Base-by-base conservation (phyloP, 1,139 yeast genomes). In the Diutina ranongensis region DNA sequence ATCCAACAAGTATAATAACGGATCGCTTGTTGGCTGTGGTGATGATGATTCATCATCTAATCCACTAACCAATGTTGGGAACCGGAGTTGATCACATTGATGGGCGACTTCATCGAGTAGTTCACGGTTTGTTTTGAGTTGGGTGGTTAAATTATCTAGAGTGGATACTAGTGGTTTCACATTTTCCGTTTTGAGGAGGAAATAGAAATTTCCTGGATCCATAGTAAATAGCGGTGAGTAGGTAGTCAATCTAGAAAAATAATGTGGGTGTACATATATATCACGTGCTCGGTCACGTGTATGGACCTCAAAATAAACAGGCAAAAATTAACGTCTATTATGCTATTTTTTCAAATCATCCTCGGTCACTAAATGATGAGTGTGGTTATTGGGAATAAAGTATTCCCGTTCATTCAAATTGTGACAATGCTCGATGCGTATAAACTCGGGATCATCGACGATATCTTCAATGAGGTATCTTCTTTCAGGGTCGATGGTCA, bases 361-460 rank as follows among this genome's bases (percentile, higher is more conserved):
- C 51, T 77, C 83, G 1, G 80, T 71, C 2, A 78, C 65, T 52
- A 78, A 62, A 57, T 78, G 80, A 56, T 79, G 85, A 16, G 54
- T 60, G 53, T 79, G 83, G 44, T 64, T 63, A 31, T 57, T 61
- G 1, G 63, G 61, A 10, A 51, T 49, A 25, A 52, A 35, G 16
- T 50, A 47, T 16, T 40, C 35, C 22, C 45, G 49, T 13, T 44
- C 46, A 16, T 45, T 46, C 4, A 28, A 35, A 35, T 44, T 40
- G 40, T 56, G 60, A 52, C 76, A 71, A 32, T 48, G 48, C 9
- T 59, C 58, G n/a, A 70, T 65, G 18, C 55, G 48, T 25, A 53
- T 46, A 45, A 59, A 57, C 50, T 63, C 71, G 8, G 52, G 56
- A 48, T 65, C 60, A 4, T 55, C 49, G n/a, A 56, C 46, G 5